phyloP scores from a whole-genome alignment of 352 stramenopile species.

The Phytopythium oedochilum region DNA sequence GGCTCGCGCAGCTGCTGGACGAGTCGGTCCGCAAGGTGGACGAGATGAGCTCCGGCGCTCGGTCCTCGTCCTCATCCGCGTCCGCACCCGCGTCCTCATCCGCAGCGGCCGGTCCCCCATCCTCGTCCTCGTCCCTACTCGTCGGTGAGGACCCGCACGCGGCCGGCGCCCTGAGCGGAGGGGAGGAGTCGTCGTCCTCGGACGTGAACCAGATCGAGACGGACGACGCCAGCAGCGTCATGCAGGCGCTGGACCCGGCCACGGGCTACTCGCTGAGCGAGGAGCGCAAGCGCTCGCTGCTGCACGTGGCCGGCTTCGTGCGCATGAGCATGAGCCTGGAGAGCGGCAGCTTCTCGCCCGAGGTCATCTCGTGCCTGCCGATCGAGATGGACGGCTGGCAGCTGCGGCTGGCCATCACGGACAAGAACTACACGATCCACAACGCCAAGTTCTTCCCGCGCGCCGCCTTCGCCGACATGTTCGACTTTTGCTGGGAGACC shows the following conservation, averaged over 20 bases:
- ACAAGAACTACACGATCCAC: slow-evolving; percentile 88
- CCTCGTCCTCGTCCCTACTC: too few species aligned
- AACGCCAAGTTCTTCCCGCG: slow-evolving; percentile 87
- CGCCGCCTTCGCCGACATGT: slow-evolving; percentile 67
- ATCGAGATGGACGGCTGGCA: slow-evolving; percentile 88
- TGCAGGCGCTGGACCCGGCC: slow-evolving; percentile 45
- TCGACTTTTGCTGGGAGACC: slow-evolving; percentile 86
- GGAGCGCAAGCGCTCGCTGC: slow-evolving; percentile 51
- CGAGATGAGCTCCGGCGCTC: slow-evolving; percentile 65
- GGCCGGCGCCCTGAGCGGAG: slow-evolving; percentile 27
- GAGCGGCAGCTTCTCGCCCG: slow-evolving; percentile 74
- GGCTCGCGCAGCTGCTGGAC: slow-evolving; percentile 58
- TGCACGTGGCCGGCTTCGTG: slow-evolving; percentile 75
- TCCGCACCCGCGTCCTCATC: not conserved
- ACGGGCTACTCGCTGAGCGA: slow-evolving; percentile 63
- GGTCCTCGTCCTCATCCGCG: not conserved
- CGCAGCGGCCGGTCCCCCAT: too few species aligned
- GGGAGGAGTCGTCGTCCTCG: slow-evolving; percentile 41
- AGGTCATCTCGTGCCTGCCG: slow-evolving; percentile 82
- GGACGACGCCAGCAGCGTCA: slow-evolving; percentile 35
- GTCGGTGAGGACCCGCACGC: not conserved
- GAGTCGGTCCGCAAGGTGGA: slow-evolving; percentile 70
- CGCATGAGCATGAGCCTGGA: slow-evolving; percentile 79
- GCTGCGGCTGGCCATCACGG: slow-evolving; percentile 76
- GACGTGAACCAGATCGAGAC: slow-evolving; percentile 52